Percentiles rank a stretch among this genome's conserved stretches.
Evolutionary conservation across 495 filamentous ascomycete species (phyloP).

Genomic region (Aeminium ludgeri): DNA sequence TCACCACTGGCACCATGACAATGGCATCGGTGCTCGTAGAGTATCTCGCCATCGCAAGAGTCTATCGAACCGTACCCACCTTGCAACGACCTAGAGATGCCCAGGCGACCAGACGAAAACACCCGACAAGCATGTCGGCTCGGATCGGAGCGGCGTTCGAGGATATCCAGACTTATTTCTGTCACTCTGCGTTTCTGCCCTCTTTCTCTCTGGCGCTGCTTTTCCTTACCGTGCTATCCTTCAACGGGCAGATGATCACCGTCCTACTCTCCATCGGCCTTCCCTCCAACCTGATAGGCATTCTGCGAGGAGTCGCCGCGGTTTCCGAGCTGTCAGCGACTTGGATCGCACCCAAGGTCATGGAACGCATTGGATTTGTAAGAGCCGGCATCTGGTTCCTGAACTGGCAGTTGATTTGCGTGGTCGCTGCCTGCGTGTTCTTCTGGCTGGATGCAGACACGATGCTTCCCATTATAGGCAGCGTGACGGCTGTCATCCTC

Average conservation of each 20-base stretch:
- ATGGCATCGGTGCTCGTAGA: conserved; percentile 32
- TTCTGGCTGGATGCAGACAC: conserved; percentile 22
- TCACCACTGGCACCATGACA: conserved; percentile 25
- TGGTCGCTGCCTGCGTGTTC: conserved; percentile 27
- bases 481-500: conserved; percentile 36
- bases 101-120: too few relatives aligned
- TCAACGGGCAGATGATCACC: conserved; percentile 28
- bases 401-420: conserved; percentile 41
- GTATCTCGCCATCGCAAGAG: conserved; percentile 40
- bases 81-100: too few relatives aligned
- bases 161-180: conserved; percentile 14
- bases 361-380: conserved; percentile 37
- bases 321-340: conserved; percentile 34
- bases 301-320: conserved; percentile 25
- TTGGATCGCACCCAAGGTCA: conserved; percentile 33
- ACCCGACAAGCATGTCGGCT: too few relatives aligned
- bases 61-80: conserved; percentile 9
- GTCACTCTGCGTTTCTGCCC: conserved; percentile 22
- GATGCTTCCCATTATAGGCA: conserved; percentile 14
- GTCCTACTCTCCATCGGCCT: conserved; percentile 27
- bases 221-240: conserved; percentile 31
- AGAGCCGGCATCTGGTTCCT: conserved; percentile 47
- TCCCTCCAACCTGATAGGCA: conserved; percentile 24
- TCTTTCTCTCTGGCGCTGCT: conserved; percentile 27
- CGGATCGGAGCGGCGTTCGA: neutral